Evolutionary conservation across 1,284 basidiomycete genomes (phyloP), one percentile per base, ranked within the genome.

Genomic region (Ceratorhiza oryzae-sativae): DNA sequence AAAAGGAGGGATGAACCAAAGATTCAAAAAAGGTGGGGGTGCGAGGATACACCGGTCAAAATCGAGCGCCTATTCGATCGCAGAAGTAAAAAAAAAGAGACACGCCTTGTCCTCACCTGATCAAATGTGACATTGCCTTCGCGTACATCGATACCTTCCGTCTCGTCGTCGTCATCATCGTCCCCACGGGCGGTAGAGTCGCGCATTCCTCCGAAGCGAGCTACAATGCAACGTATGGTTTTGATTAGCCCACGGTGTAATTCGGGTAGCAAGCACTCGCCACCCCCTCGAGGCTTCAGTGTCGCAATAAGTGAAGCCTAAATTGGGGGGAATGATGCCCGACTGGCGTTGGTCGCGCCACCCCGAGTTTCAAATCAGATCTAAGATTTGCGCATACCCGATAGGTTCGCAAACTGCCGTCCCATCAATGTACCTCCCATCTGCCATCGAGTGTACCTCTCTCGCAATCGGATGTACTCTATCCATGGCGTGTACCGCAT

Each of bases 101-200:
- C 25, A 30, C 25, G 49, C 49, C n/a, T 13, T 25, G 36, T 42
- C 23, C 85, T 67, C 77, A 93, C 93, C 86, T 96, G 94, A 75
- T 96, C 94, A 74, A 95, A 84, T 12, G 91, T 90, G 78, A 96
- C 95, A 32, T 90, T 88, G 77, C 89, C 91, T 78, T 93, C 91
- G 76, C 85, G 85, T 75, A 95, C 82, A 77, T 90, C 88, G 45
- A 94, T 86, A 18, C 73, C 86, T 0, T 90, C 89, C 61, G 77
- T 74, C n/a, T 77, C 76, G 0, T 91, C 90, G 4, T 90, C 89
- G 39, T 87, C 86, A 13, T 84, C 84, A 72, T 89, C 88, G 46
- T 81, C 79, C 41, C 79, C 76, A 53, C 3, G 36, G 36, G 8
- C 13, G 32, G 80, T 77, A 27, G 84, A 80, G 71, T 80, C 79